Evolutionary conservation across 2,329 filamentous ascomycete genomes (phyloP), one percentile per base, ranked within the genome.

Genomic region (Ascochyta pisi): DNA sequence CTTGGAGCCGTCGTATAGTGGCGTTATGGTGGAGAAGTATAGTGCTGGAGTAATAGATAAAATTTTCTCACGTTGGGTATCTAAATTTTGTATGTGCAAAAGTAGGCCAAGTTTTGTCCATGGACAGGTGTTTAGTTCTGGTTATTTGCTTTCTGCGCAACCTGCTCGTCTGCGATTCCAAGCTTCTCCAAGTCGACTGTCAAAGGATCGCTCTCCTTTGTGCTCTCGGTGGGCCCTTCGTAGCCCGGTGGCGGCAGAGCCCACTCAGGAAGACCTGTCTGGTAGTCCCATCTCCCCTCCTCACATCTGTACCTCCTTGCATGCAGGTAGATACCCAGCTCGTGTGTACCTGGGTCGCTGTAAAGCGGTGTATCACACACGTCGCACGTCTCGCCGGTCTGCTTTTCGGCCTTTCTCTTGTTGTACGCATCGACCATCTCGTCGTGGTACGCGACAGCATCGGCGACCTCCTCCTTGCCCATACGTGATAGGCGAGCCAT

Each of bases 271-370:
- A 97, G 81, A 23, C 87, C 85, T 63, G 93, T 97, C 69, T 89
- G 86, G 75, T 97, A 98, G 49, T 87, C 87, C 95, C 95, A 99
- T 49, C 82, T 82, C 4, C 93, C 94, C 24, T 87, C 86, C 24
- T 87, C 85, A 73, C 94, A 93, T 64, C 94, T 89, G 74, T 99
- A 99, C 41, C 91, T 87, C 58, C 92, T 86, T 54, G 94, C 96
- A 79, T 99, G 95, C 59, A 99, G 82, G 84, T 94, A 99, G 37
- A 99, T 89, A 0, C 91, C 91, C 42, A 99, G 82, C 79, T 99
- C 95, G 68, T 98, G 93, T 38, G 83, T 78, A 1, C 93, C 93
- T 0, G 95, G 95, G 71, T 99, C 95, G 15, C 91, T 96, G 76
- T 98, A 99, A 39, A 99, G 81, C 22, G 91, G 90, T 19, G 95